Evolutionary conservation across 495 filamentous ascomycete genomes (phyloP).

Genomic region (Daldinia vernicosa): DNA sequence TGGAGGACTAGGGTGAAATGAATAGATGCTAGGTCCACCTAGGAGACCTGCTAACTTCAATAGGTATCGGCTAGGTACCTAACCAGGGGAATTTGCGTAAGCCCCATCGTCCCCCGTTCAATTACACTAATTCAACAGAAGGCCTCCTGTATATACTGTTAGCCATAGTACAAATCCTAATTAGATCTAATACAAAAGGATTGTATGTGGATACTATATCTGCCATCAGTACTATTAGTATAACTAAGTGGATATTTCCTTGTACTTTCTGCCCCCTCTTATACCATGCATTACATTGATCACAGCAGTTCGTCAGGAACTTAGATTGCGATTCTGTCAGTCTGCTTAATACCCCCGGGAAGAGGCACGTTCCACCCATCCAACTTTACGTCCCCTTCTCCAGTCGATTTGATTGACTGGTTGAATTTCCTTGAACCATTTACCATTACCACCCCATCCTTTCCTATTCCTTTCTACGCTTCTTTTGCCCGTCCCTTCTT

Average conservation of each 20-base stretch:
- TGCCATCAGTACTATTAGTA: neutral
- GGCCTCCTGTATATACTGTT: slow-evolving; percentile 22
- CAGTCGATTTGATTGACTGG: slow-evolving; percentile 35
- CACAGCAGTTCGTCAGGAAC: slow-evolving; percentile 44
- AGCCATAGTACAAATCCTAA: slow-evolving; percentile 19
- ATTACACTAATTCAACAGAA: slow-evolving; percentile 9
- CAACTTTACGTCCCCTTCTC: slow-evolving; percentile 42
- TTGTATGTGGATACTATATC: neutral
- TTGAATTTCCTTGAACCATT: slow-evolving; percentile 44
- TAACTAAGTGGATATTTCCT: neutral
- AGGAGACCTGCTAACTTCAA: slow-evolving; percentile 24
- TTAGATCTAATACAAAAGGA: slow-evolving; percentile 18
- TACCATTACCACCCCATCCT: slow-evolving; percentile 46
- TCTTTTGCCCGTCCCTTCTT: slow-evolving; percentile 28
- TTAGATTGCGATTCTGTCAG: neutral
- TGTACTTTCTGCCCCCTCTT: slow-evolving; percentile 5
- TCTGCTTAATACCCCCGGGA: slow-evolving; percentile 3
- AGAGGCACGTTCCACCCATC: slow-evolving; percentile 37
- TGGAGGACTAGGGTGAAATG: slow-evolving; percentile 28
- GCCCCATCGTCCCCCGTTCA: slow-evolving; percentile 1
- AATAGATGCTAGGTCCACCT: slow-evolving; percentile 15
- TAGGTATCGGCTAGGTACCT: slow-evolving; percentile 35
- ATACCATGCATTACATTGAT: slow-evolving; percentile 28
- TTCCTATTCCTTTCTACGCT: slow-evolving; percentile 36
- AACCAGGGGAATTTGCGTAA: slow-evolving; percentile 22